Conservation (phyloP, 495 filamentous ascomycete genomes). For the Hypoxylon intermedium region DNA sequence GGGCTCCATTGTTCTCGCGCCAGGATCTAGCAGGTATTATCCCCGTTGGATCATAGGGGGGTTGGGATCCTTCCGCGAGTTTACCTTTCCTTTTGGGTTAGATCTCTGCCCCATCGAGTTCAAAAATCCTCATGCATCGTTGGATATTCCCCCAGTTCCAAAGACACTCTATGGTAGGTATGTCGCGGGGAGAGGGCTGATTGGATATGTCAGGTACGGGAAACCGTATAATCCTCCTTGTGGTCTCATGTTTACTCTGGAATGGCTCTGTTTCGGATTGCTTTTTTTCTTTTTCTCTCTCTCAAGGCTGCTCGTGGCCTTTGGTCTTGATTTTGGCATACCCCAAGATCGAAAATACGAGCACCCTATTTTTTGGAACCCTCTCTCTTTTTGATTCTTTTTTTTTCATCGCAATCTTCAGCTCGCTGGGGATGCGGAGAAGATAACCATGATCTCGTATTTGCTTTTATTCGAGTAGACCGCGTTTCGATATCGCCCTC, state of each 20-base stretch:
- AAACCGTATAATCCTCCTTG: neutral
- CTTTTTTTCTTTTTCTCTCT: constrained; percentile 7
- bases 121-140: constrained; percentile 26
- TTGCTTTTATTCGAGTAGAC: no score
- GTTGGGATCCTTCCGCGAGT: neutral
- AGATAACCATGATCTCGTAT: constrained; percentile 8
- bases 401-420: constrained; percentile 32
- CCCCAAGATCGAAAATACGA: constrained; percentile 13
- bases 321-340: constrained; percentile 16
- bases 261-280: neutral
- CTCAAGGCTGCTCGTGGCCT: constrained; percentile 5
- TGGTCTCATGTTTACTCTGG: constrained; percentile 1
- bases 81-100: neutral
- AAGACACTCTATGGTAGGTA: neutral
- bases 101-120: neutral
- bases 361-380: constrained; percentile 23
- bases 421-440: constrained; percentile 24
- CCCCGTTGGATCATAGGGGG: neutral
- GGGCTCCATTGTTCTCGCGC: constrained; percentile 15
- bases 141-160: constrained; percentile 14
- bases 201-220: constrained; percentile 7
- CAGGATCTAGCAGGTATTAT: constrained; percentile 1
- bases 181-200: constrained; percentile 2
- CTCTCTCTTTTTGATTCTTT: no score
- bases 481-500: no score